Evolutionary conservation across 805 yeast genomes (phyloP), one percentile per base, ranked within the genome.

Genomic region (Candida endomychidarum): DNA sequence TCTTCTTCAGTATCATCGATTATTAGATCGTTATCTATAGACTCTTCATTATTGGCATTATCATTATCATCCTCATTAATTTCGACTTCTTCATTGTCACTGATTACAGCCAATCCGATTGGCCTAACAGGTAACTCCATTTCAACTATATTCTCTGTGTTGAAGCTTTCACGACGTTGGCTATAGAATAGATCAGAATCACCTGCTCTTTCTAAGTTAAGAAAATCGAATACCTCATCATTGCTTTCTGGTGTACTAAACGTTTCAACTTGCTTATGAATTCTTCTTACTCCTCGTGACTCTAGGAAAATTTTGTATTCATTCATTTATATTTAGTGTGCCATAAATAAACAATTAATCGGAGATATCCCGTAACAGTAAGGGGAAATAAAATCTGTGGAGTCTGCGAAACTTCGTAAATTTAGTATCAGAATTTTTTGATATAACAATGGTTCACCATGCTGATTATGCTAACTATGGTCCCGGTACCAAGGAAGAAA

Each of bases 401-500:
- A 20, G 22, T 5, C n/a, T 20, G 22, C 22, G 22, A 20, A n/a
- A 20, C 22, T 20, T 5, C 8, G 22, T 20, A 20, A 20, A 6
- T 20, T 20, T 20, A 20, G 22, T n/a, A n/a, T n/a, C n/a, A n/a
- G n/a, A n/a, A n/a, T n/a, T n/a, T n/a, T n/a, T n/a, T n/a, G n/a
- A n/a, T n/a, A n/a, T n/a, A n/a, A 29, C 21, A 12, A 37, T 37
- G 40, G 34, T 29, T 10, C 57, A 54, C 55, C 96, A 89, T 63
- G 96, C 96, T 0, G 95, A 86, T 37, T 81, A 76, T 56, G 55
- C 88, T 4, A 69, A 73, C 28, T 85, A 86, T 50, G 43, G 58
- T 0, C 23, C 56, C 1, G 57, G 62, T 0, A 42, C 54, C 37
- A 78, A 76, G 46, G 56, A 58, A 19, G 91, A 85, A 37, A 67